phyloP scores from a whole-genome alignment of 768 basidiomycete species.

The Nidularia sp. region DNA sequence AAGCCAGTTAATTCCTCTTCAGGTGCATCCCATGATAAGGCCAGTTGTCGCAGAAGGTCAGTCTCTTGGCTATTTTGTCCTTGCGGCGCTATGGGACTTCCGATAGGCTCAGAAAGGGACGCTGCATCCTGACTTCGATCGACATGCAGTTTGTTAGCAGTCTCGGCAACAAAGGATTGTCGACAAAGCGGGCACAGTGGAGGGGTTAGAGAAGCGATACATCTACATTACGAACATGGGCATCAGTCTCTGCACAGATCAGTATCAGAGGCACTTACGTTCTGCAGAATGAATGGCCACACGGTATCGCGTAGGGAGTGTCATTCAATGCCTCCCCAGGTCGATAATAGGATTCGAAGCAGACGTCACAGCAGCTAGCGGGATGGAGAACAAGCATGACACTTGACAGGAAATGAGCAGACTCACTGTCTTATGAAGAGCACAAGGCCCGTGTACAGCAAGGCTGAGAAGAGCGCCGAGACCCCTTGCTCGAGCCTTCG shows the following conservation, averaged over 20 bases:
- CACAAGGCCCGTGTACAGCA: too few species aligned
- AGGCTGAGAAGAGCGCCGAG: too few species aligned
- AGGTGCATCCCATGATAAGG: background rate
- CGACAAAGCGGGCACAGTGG: constrained; percentile 54
- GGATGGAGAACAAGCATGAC: constrained; percentile 60
- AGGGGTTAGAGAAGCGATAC: constrained; percentile 25
- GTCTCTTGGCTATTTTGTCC: background rate
- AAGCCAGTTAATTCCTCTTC: background rate
- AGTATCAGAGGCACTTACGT: constrained; percentile 35
- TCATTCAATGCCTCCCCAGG: constrained; percentile 21
- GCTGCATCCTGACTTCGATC: background rate
- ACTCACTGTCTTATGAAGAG: too few species aligned
- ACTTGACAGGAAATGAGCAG: too few species aligned
- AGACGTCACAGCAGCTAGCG: constrained; percentile 73
- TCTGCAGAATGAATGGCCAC: constrained; percentile 75
- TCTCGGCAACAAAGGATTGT: constrained; percentile 39
- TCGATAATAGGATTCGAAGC: constrained; percentile 57
- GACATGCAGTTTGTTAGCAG: background rate
- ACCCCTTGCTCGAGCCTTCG: too few species aligned
- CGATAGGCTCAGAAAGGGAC: background rate
- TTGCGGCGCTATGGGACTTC: background rate
- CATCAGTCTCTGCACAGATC: background rate
- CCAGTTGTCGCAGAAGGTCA: background rate
- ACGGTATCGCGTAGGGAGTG: constrained; percentile 68
- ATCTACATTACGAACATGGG: background rate